Conservation (phyloP, 202 grass and related monocot species). For the Bolboschoenoplectus hybrid region DNA sequence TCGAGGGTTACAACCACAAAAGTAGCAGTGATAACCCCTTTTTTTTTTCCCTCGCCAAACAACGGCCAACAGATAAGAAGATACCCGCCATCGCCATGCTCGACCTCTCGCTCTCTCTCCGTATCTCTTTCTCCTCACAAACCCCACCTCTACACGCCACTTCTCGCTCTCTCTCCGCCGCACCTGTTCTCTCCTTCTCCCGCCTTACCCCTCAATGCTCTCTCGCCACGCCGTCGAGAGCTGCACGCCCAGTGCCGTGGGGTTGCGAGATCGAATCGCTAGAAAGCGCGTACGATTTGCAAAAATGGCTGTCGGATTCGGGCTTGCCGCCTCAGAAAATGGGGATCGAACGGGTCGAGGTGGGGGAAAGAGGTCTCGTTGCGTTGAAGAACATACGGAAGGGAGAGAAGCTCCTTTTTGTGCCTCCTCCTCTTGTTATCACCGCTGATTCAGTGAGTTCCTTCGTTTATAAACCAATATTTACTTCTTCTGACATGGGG, state of each 20-base stretch:
- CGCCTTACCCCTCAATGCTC: conserved; percentile 31
- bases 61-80: conserved; percentile 36
- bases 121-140: conserved; percentile 44
- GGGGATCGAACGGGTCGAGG: conserved; percentile 64
- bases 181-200: not conserved
- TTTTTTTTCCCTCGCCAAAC: conserved; percentile 1
- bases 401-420: conserved; percentile 96
- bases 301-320: conserved; percentile 73
- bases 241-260: conserved; percentile 61
- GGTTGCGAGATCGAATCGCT: conserved; percentile 92
- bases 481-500: not conserved
- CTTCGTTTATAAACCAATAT: not conserved
- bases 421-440: conserved; percentile 86
- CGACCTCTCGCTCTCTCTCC: conserved; percentile 37
- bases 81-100: conserved; percentile 30
- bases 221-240: conserved; percentile 38
- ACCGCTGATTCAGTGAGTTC: conserved; percentile 63
- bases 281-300: conserved; percentile 75
- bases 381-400: conserved; percentile 87
- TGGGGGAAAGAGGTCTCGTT: conserved; percentile 90
- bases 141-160: conserved; percentile 35
- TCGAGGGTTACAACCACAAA: not conserved
- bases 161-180: not conserved
- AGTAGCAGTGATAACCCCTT: not conserved
- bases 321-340: conserved; percentile 77